Base-by-base conservation (phyloP, 495 filamentous ascomycete species). In the Polyplosphaeria fusca region DNA sequence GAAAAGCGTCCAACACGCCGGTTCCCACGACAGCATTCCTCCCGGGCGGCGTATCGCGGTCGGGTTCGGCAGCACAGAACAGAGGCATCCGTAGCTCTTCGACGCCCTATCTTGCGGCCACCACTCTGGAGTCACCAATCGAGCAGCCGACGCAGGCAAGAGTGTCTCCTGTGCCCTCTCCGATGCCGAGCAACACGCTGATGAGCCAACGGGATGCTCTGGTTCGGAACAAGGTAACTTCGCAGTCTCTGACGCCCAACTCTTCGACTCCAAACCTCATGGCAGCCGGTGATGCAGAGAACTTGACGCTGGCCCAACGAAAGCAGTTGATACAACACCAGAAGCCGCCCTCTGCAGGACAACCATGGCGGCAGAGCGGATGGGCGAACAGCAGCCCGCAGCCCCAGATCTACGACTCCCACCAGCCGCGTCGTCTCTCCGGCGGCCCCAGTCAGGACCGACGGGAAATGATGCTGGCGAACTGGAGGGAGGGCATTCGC, bases 301-400 rank as follows among this genome's bases (percentile, higher is more conserved):
- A 91, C 66, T 77, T 92, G 55, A 83, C 88, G 0, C 84, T 95
- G 16, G 85, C 86, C 19, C 79, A 84, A 55, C 86, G 88, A 46
- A 82, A 73, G 39, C 66, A 71, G 24, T 58, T 79, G 52, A 72
- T 82, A 4, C 77, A 80, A 39, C 74, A 72, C 44, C 65, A 65
- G 25, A 64, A 60, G 27, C 51, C 42, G 18, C 50, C 53, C 18
- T 58, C 52, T 54, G 28, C 53, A 3, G 50, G 51, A 52, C 57
- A 62, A 35, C 30, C 43, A 43, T 49, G 57, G 52, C 52, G 25
- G 41, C 45, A 69, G 61, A 63, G 54, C 58, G 46, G 41, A 24
- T 49, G 45, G 42, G 49, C 27, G 27, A 7, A 40, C 5, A 46
- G 47, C 3, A 42, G 11, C 5, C 19, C 64, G 43, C 63, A 48